Conservation (phyloP, 2,329 filamentous ascomycete species). For the Aspergillus sp. region DNA sequence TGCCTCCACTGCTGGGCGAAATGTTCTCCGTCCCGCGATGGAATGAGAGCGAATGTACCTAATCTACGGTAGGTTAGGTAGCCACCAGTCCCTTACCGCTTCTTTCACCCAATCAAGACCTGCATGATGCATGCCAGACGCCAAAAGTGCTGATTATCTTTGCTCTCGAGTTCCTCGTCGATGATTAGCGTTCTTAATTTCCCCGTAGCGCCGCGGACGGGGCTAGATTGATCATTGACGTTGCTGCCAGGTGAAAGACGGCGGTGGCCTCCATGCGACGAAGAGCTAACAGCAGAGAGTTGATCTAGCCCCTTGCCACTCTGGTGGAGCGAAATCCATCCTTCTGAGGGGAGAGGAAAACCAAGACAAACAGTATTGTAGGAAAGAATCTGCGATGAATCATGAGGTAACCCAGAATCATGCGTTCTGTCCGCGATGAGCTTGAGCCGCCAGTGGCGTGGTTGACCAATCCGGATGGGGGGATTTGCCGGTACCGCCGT, state of each 20-base stretch:
- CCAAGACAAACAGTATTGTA: background rate
- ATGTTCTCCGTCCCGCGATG: background rate
- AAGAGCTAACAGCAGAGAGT: background rate
- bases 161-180: background rate
- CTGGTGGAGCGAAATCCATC: background rate
- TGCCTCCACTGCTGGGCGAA: background rate
- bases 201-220: background rate
- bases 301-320: background rate
- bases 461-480: slow-evolving; percentile 3
- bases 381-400: slow-evolving; percentile 2
- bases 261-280: background rate
- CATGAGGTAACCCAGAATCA: background rate
- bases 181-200: no score
- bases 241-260: no score
- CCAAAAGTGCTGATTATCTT: background rate
- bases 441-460: slow-evolving; percentile 7
- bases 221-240: background rate
- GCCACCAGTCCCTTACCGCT: slow-evolving; percentile 15
- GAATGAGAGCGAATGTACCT: background rate
- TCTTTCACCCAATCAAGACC: slow-evolving; percentile 6
- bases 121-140: slow-evolving; percentile 5
- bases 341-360: background rate
- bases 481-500: background rate
- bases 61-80: background rate
- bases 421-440: background rate